Conservation (phyloP, 1,139 yeast species). For the Meyerozyma smithsonii region DNA sequence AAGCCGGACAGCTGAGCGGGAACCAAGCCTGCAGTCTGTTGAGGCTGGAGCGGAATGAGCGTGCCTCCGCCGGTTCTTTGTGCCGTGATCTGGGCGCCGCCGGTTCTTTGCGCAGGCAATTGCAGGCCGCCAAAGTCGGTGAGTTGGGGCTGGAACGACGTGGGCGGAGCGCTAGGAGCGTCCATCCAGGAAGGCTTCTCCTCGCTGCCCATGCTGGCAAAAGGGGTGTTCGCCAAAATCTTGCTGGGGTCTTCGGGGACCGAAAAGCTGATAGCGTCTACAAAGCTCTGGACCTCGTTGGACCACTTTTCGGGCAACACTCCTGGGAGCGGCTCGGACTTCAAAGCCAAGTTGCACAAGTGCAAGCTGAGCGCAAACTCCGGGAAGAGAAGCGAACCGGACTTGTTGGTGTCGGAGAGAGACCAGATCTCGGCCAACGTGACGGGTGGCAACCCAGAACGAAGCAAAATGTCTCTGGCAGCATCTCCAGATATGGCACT, state of each 20-base stretch:
- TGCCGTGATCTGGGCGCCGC: conserved; percentile 19
- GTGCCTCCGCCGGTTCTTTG: conserved; percentile 42
- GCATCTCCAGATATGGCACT: conserved; percentile 71
- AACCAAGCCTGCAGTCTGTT: conserved; percentile 44
- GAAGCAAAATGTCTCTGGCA: conserved; percentile 74
- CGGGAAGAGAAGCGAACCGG: conserved; percentile 84
- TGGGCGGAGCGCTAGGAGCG: background rate
- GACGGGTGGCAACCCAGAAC: conserved; percentile 74
- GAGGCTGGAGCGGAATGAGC: conserved; percentile 44
- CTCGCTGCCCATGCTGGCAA: conserved; percentile 24
- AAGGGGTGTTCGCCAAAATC: conserved; percentile 44
- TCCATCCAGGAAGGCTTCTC: conserved; percentile 18
- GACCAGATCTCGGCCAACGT: conserved; percentile 88
- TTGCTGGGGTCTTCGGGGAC: conserved; percentile 57
- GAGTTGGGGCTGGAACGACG: conserved; percentile 22
- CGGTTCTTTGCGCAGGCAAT: conserved; percentile 17
- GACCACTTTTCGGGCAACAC: conserved; percentile 65
- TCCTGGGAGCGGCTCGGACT: conserved; percentile 74
- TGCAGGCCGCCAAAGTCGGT: conserved; percentile 25
- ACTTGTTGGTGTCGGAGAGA: conserved; percentile 78
- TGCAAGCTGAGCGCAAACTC: conserved; percentile 94
- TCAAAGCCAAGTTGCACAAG: conserved; percentile 71
- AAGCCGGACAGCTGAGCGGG: too few species aligned
- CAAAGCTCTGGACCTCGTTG: conserved; percentile 83
- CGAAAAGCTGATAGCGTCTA: conserved; percentile 80